These are phyloP conservation scores for Dipodascus albidus DNA, from an alignment of 805 yeast genomes.

Conservation along the genomic window DNA sequence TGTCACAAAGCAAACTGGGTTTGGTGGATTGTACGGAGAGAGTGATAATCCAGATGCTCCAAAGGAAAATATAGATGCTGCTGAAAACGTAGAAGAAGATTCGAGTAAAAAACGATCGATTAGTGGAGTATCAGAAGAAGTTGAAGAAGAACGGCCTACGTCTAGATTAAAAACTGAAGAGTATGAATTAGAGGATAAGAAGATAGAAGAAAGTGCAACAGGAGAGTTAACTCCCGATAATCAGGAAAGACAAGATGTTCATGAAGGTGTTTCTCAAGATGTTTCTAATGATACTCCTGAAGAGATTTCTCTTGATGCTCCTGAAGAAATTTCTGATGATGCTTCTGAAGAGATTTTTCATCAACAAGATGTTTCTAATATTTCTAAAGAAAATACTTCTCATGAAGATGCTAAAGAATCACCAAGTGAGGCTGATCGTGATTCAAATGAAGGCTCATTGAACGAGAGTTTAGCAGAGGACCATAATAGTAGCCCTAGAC, in stretches of 20 bases:
- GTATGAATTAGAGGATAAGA: background rate
- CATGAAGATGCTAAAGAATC: no score
- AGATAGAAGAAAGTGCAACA: slow-evolving; percentile 11
- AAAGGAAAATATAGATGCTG: slow-evolving; percentile 15
- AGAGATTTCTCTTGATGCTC: background rate
- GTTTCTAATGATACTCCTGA: background rate
- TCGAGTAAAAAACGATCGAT: slow-evolving; percentile 5
- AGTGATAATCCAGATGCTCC: slow-evolving; percentile 5
- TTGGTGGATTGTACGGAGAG: slow-evolving; percentile 26
- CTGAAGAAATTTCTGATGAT: no score
- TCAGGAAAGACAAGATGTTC: slow-evolving; percentile 7
- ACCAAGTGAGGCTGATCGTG: slow-evolving; percentile 8
- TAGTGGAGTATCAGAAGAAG: slow-evolving; percentile 4
- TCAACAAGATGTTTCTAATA: no score
- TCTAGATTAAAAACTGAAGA: slow-evolving; percentile 1
- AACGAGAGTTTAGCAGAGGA: background rate
- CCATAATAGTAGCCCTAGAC: slow-evolving; percentile 11
- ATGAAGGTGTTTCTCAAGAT: slow-evolving; percentile 10
- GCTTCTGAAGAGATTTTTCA: no score
- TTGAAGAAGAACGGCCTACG: slow-evolving; percentile 1
- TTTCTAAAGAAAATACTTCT: no score
- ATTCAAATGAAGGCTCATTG: slow-evolving; percentile 3
- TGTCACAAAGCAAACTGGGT: slow-evolving; percentile 27
- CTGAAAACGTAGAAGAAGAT: slow-evolving; percentile 1
- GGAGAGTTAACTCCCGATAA: slow-evolving; percentile 11